Evolutionary conservation across 805 yeast species (phyloP), one percentile per base, ranked within the genome.

Genomic region (Limtongia smithiae): DNA sequence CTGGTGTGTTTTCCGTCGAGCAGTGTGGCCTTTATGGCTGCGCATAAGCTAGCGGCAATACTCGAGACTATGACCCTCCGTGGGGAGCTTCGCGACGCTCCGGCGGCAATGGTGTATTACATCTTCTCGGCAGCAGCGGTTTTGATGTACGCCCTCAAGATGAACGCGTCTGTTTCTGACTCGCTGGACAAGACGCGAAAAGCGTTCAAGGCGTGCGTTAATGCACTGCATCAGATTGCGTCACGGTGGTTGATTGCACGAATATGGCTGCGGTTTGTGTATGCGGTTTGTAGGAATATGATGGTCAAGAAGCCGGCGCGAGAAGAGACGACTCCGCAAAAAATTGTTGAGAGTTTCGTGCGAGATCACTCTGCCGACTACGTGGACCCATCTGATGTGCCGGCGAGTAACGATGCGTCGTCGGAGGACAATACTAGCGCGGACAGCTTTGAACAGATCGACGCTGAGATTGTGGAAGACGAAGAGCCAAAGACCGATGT

Each of bases 11-110:
- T 80, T 62, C 86, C 87, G 5, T 78, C 84, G n/a, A 80, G 86
- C 83, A 86, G 88, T 7, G 82, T 84, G 49, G 84, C 88, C 2
- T 84, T 83, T 71, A 87, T 82, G 65, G 85, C 90, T 0, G 88
- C 93, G 9, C 28, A 25, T 9, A 6, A 9, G 9, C 6, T 25
- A 6, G 6, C 28, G 28, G 9, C 28, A 6, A 9, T 25, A 9
- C 28, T 25, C 9, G 28, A 6, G 9, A 25, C 6, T 9, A 25
- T 25, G 28, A 25, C 9, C 28, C 9, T 9, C 9, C 28, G 9
- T 9, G 28, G 9, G 9, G 28, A 25, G 28, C 28, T 25, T 9
- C 6, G 28, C 28, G 9, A 25, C 28, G 28, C 28, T 6, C 28
- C 28, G 28, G 28, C 28, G 28, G 28, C 9, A 9, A 25, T 25